Evolutionary conservation across 2,329 filamentous ascomycete genomes (phyloP), one percentile per base, ranked within the genome.

Genomic region (Ustulina deusta): DNA sequence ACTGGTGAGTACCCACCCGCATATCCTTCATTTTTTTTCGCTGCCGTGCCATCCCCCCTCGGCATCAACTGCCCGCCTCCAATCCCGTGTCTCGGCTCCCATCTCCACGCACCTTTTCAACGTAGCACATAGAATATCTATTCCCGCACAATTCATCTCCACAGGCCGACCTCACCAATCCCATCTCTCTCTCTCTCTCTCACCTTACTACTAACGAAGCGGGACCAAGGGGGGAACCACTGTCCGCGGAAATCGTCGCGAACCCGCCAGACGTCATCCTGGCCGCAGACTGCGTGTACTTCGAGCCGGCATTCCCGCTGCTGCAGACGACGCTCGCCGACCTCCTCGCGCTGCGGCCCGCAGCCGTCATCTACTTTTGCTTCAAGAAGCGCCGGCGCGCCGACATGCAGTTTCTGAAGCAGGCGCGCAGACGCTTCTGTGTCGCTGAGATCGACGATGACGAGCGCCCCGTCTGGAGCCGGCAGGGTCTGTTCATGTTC

Each of bases 231-330:
- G 89, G 89, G 65, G 85, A 90, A 70, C 81, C 86, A 60, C 81
- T 91, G 52, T 83, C 88, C 42, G 78, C 82, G 48, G 79, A 82
- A 49, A 82, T 91, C 49, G 73, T 84, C 60, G 80, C 84, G 62
- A 83, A 84, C 73, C 87, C 87, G 69, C 93, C 94, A 20, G 89
- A 94, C 74, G 84, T 97, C 63, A 90, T 99, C 63, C 86, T 98
- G n/a, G 96, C 96, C 3, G 95, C 94, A 46, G 96, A 98, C 79
- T 98, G 95, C 81, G 94, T 97, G 56, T 99, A 98, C 83, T 97
- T 97, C 79, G 96, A 98, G 80, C 94, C 95, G 2, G 93, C 96
- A 0, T 98, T 98, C 77, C 94, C 95, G 34, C 84, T 97, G 38
- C 86, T 99, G 54, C 86, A 96, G 76, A 83, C 89, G 70, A 98